Percentiles rank a stretch among this genome's conserved stretches.
These are phyloP conservation scores for Didymella sp. DNA, from an alignment of 2,329 filamentous ascomycete genomes.

Conservation along the genomic window DNA sequence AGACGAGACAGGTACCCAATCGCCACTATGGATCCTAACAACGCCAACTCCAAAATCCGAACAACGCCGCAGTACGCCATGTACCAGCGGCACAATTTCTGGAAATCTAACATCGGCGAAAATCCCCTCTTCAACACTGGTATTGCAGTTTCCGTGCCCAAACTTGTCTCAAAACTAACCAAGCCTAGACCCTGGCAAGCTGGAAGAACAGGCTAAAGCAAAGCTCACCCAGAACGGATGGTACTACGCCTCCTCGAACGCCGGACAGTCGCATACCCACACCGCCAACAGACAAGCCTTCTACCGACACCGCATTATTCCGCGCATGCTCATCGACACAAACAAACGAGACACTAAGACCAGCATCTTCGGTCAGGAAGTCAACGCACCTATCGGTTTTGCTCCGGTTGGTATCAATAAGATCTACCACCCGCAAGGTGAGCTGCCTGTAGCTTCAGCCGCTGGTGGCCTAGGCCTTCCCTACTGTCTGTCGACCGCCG, in stretches of 20 bases:
- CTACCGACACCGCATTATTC: constrained; percentile 65
- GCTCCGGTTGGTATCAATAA: background rate
- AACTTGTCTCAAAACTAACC: background rate
- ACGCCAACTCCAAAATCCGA: background rate
- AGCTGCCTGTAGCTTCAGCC: background rate
- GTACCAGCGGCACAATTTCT: background rate
- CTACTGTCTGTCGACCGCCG: background rate
- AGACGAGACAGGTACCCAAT: background rate
- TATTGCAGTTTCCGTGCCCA: background rate
- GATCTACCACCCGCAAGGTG: background rate
- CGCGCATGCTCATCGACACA: background rate
- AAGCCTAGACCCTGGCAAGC: constrained; percentile 59
- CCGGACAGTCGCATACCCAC: constrained; percentile 61
- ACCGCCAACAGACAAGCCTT: constrained; percentile 68
- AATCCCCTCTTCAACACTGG: background rate
- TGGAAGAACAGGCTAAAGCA: constrained; percentile 65
- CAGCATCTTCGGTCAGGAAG: background rate
- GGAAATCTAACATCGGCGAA: background rate
- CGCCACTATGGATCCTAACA: background rate
- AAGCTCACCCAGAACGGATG: constrained; percentile 65
- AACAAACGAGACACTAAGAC: background rate
- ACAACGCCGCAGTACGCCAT: background rate
- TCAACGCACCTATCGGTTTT: background rate
- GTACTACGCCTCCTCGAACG: constrained; percentile 66
- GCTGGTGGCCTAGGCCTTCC: background rate